Evolutionary conservation across 2,329 filamentous ascomycete genomes (phyloP).

Genomic region (Didymellaceae sp.): DNA sequence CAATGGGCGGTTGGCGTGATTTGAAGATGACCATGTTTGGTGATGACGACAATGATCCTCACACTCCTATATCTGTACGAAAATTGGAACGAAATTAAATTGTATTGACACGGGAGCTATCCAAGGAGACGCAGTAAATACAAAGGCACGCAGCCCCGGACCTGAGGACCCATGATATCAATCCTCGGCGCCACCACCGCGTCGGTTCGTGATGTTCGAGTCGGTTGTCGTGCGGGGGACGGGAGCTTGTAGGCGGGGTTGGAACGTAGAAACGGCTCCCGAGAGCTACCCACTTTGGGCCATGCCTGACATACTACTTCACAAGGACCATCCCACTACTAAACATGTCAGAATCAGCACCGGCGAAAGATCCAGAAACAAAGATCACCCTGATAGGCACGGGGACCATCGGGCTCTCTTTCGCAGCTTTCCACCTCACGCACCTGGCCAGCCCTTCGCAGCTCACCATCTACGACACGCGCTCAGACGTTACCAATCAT

Average conservation of each 20-base stretch:
- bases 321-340: neutral
- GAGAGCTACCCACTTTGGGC: slow-evolving; percentile 16
- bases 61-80: neutral
- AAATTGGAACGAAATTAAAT: neutral
- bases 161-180: slow-evolving; percentile 4
- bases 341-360: slow-evolving; percentile 12
- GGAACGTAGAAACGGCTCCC: slow-evolving; percentile 4
- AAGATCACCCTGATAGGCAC: slow-evolving; percentile 53
- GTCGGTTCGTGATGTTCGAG: slow-evolving; percentile 38
- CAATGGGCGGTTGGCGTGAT: slow-evolving; percentile 52
- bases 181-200: slow-evolving; percentile 26
- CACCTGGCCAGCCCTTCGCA: slow-evolving; percentile 48
- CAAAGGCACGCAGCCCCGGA: neutral
- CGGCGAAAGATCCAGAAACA: slow-evolving; percentile 17
- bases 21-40: slow-evolving; percentile 49
- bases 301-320: neutral
- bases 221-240: slow-evolving; percentile 39
- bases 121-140: neutral
- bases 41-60: neutral
- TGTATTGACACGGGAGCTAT: neutral
- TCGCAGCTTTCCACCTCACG: slow-evolving; percentile 60
- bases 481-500: slow-evolving; percentile 56
- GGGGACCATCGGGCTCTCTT: slow-evolving; percentile 63
- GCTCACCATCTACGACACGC: slow-evolving; percentile 59
- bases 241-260: slow-evolving; percentile 30